Evolutionary conservation across 768 basidiomycete genomes (phyloP).

Genomic region (Collybia sp.): DNA sequence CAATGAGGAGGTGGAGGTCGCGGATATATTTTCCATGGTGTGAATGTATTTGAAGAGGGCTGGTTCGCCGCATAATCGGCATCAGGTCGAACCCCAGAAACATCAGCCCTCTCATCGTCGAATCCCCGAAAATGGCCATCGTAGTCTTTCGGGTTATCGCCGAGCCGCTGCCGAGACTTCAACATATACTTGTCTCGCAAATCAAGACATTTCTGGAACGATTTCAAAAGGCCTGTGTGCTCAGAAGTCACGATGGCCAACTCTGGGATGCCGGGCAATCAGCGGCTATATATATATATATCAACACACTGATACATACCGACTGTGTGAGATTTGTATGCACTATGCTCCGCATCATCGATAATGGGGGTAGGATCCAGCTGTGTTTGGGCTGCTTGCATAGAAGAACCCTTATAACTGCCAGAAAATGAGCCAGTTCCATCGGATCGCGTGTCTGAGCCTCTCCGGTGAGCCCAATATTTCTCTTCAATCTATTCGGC

Average conservation of each 20-base stretch:
- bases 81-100: slow-evolving; percentile 66
- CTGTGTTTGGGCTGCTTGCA: slow-evolving; percentile 20
- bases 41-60: slow-evolving; percentile 26
- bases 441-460: slow-evolving; percentile 50
- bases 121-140: slow-evolving; percentile 76
- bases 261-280: too few relatives aligned
- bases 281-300: too few relatives aligned
- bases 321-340: too few relatives aligned
- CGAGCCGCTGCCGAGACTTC: slow-evolving; percentile 84
- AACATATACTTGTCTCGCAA: slow-evolving; percentile 95
- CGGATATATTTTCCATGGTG: slow-evolving; percentile 88
- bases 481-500: slow-evolving; percentile 67
- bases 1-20: slow-evolving; percentile 93
- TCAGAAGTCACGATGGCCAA: slow-evolving; percentile 32
- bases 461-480: slow-evolving; percentile 58
- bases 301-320: too few relatives aligned
- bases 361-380: slow-evolving; percentile 6
- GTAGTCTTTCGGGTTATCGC: slow-evolving; percentile 91
- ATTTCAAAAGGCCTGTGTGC: slow-evolving; percentile 53
- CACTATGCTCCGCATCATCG: neutral
- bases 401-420: slow-evolving; percentile 32
- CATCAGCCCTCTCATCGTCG: slow-evolving; percentile 54
- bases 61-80: slow-evolving; percentile 27
- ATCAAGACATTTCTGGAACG: slow-evolving; percentile 81
- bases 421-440: slow-evolving; percentile 26